These are phyloP conservation scores for Neofusicoccum ribis DNA, from an alignment of 2,329 filamentous ascomycete genomes.

Conservation along the genomic window DNA sequence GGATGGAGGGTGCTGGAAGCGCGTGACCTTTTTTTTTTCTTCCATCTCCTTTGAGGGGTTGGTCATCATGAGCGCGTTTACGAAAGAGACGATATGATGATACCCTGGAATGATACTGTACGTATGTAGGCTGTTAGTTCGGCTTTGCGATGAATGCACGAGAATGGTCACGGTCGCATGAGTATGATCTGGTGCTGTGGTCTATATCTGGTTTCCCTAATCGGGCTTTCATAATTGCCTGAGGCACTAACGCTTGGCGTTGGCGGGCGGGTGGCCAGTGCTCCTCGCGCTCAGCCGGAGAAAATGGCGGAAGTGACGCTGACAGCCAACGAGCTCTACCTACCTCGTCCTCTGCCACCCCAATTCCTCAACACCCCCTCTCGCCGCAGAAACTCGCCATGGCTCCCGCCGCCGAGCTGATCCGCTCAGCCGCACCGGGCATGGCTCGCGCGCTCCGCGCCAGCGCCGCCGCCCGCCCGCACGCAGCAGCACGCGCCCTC, in stretches of 20 bases:
- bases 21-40: neutral
- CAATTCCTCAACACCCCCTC: neutral
- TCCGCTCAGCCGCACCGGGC: constrained; percentile 9
- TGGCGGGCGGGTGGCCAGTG: neutral
- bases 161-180: neutral
- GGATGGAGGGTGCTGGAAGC: neutral
- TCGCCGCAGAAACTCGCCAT: neutral
- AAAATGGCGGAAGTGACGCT: constrained; percentile 15
- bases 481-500: neutral
- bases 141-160: neutral
- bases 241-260: neutral
- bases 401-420: constrained; percentile 18
- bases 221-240: neutral
- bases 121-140: constrained; percentile 4
- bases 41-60: neutral
- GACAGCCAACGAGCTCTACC: neutral
- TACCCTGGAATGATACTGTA: constrained; percentile 14
- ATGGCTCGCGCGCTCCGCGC: constrained; percentile 7
- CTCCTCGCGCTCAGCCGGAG: constrained; percentile 9
- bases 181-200: no score
- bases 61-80: constrained; percentile 9
- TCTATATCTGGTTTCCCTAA: no score
- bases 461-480: neutral
- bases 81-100: constrained; percentile 15
- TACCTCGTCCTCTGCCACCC: neutral